Evolutionary conservation across 179 eudicot species (phyloP).

Genomic region (Silene coronaria): DNA sequence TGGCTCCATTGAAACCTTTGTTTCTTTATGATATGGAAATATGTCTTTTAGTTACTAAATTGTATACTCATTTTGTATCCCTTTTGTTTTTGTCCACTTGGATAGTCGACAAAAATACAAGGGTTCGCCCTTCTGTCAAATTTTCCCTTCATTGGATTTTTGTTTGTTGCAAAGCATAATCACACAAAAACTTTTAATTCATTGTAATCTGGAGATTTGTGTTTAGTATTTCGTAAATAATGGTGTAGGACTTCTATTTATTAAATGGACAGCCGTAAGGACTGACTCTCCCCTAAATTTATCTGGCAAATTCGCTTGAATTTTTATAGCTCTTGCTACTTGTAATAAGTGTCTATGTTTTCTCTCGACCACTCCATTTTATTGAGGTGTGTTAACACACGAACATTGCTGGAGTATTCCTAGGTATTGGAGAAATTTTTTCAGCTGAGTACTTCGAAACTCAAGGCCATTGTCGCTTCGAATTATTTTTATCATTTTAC

Average conservation of each 20-base stretch:
- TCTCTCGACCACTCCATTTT: constrained; percentile 2
- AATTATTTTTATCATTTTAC: neutral
- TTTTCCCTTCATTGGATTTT: neutral
- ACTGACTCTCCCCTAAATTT: neutral
- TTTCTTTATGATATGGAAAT: neutral
- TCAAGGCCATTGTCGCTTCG: neutral
- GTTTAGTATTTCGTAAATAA: neutral
- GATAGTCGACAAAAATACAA: neutral
- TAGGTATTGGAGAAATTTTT: neutral
- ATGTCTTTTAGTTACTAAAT: neutral
- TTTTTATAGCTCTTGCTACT: neutral
- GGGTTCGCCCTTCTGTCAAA: neutral
- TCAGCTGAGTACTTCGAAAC: neutral
- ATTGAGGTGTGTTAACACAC: neutral
- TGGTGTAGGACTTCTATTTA: neutral
- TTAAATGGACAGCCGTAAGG: neutral
- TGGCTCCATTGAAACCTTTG: neutral
- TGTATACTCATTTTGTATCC: neutral
- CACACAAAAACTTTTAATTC: neutral
- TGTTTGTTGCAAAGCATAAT: neutral
- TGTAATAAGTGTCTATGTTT: neutral
- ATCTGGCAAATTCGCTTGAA: constrained; percentile 1
- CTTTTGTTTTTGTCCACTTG: neutral
- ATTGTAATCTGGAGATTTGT: neutral
- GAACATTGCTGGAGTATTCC: neutral